These are phyloP conservation scores for Eustoma russellianum DNA, from an alignment of 257 asterid genomes.

Conservation along the genomic window DNA sequence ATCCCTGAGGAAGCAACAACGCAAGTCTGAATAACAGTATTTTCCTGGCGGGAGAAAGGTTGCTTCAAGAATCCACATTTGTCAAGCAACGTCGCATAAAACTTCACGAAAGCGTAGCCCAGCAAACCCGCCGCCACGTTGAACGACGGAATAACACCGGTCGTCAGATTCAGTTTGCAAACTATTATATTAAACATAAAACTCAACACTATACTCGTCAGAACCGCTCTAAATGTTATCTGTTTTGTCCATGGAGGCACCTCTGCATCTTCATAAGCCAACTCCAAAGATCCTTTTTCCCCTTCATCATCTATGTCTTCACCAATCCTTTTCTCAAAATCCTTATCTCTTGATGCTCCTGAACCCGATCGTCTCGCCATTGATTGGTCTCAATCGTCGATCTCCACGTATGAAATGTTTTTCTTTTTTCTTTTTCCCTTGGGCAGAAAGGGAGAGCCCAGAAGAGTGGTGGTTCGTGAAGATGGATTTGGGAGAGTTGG, in stretches of 20 bases:
- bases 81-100: constrained; percentile 21
- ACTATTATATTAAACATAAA: constrained; percentile 53
- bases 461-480: too few species aligned
- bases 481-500: too few species aligned
- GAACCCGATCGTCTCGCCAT: background rate
- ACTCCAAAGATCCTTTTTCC: constrained; percentile 20
- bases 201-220: constrained; percentile 35
- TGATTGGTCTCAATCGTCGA: too few species aligned
- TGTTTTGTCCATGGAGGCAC: constrained; percentile 59
- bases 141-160: constrained; percentile 65
- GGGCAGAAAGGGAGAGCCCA: too few species aligned
- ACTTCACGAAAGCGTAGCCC: constrained; percentile 46
- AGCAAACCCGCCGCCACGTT: constrained; percentile 72
- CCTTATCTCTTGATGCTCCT: background rate
- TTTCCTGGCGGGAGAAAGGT: constrained; percentile 71
- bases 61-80: constrained; percentile 43
- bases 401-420: too few species aligned
- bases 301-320: background rate
- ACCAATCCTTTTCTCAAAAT: background rate
- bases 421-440: too few species aligned
- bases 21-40: constrained; percentile 64
- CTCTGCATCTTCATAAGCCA: constrained; percentile 20
- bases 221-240: constrained; percentile 36
- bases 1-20: constrained; percentile 68
- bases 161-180: constrained; percentile 57